Evolutionary conservation across 2,329 filamentous ascomycete genomes (phyloP).

Genomic region (Graphilbum sp.): DNA sequence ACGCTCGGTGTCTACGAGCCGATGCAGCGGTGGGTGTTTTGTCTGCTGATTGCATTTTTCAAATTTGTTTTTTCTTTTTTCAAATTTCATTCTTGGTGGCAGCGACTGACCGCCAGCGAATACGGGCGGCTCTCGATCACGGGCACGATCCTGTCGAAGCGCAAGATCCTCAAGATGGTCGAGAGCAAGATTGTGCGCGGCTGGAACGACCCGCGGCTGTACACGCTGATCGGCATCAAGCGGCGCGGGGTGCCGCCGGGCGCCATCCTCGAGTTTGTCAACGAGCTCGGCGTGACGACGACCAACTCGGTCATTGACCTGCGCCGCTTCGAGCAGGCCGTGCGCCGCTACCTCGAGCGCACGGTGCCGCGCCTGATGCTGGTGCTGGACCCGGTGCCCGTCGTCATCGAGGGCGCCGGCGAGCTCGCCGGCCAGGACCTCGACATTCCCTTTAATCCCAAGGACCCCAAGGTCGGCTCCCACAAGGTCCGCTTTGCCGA

Average conservation of each 20-base stretch:
- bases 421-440: slow-evolving; percentile 47
- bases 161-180: slow-evolving; percentile 67
- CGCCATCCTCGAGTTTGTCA: slow-evolving; percentile 77
- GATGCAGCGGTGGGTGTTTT: slow-evolving; percentile 82
- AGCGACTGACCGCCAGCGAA: too few species aligned
- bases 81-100: too few species aligned
- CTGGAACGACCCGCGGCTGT: slow-evolving; percentile 86
- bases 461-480: slow-evolving; percentile 51
- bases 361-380: slow-evolving; percentile 83
- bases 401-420: slow-evolving; percentile 64
- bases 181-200: slow-evolving; percentile 61
- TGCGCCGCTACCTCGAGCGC: slow-evolving; percentile 73
- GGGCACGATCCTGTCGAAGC: slow-evolving; percentile 76
- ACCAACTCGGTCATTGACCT: slow-evolving; percentile 65
- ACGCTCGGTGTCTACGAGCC: slow-evolving; percentile 70
- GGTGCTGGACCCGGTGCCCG: slow-evolving; percentile 68
- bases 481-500: slow-evolving; percentile 51
- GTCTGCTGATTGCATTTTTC: too few species aligned
- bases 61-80: too few species aligned
- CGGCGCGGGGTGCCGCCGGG: slow-evolving; percentile 76
- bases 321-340: slow-evolving; percentile 65
- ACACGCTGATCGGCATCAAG: slow-evolving; percentile 70
- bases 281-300: slow-evolving; percentile 82
- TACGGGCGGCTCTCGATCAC: slow-evolving; percentile 45
- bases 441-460: slow-evolving; percentile 65